These are phyloP conservation scores for Gentiana straminea DNA, from an alignment of 257 asterid species.

Conservation along the genomic window DNA sequence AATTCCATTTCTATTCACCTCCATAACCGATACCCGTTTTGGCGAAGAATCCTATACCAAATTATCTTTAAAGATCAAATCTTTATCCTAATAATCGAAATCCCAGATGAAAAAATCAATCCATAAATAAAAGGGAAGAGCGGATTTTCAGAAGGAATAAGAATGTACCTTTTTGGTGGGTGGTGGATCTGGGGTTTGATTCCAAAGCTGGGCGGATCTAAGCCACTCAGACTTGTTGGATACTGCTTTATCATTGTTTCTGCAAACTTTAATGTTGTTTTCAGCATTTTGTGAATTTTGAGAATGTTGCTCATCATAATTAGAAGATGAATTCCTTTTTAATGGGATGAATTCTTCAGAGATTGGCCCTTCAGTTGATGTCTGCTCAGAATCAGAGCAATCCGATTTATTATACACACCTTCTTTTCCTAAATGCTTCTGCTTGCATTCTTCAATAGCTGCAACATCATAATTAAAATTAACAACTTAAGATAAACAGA, in stretches of 20 bases:
- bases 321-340: slow-evolving; percentile 16
- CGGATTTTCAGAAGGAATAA: neutral
- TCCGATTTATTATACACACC: slow-evolving; percentile 46
- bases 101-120: slow-evolving; percentile 7
- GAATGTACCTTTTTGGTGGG: slow-evolving; percentile 19
- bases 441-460: slow-evolving; percentile 87
- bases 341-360: slow-evolving; percentile 45
- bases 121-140: neutral
- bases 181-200: slow-evolving; percentile 21
- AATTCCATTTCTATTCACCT: slow-evolving; percentile 33
- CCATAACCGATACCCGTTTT: slow-evolving; percentile 26
- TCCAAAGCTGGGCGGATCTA: slow-evolving; percentile 39
- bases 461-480: slow-evolving; percentile 9
- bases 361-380: slow-evolving; percentile 46
- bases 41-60: slow-evolving; percentile 25
- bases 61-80: slow-evolving; percentile 2
- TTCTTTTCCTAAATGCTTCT: slow-evolving; percentile 21
- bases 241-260: slow-evolving; percentile 3
- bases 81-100: slow-evolving; percentile 10
- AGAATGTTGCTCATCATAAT: slow-evolving; percentile 28
- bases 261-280: neutral
- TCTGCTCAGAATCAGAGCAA: slow-evolving; percentile 44
- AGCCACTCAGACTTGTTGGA: slow-evolving; percentile 38
- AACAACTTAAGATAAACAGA: neutral
- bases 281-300: slow-evolving; percentile 4